Evolutionary conservation across 1,284 basidiomycete genomes (phyloP), one percentile per base, ranked within the genome.

Genomic region (Exobasidium rhododendri): DNA sequence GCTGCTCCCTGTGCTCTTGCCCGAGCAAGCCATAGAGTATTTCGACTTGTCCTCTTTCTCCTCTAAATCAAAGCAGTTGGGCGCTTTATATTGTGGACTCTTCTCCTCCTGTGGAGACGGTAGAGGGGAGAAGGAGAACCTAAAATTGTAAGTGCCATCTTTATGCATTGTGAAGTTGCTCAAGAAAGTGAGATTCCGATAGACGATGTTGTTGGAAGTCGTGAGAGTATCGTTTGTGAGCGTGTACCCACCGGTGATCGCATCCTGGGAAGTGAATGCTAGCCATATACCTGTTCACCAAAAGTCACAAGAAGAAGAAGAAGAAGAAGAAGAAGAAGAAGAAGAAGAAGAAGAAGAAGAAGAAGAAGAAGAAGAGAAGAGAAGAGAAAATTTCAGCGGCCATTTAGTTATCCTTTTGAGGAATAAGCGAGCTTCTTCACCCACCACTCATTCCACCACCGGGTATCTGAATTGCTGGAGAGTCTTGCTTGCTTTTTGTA

Each of bases 231-330:
- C 20, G 14, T 20, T 26, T 17, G n/a, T 26, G n/a, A 55, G 30
- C 4, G 28, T 40, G 35, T 55, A 55, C 2, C 52, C 52, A 4
- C 52, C 52, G 14, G 52, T 44, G 4, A 55, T 30, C 22, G 52
- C 52, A 20, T 55, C 20, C 28, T 35, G 40, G 28, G 52, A 55
- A 55, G 52, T 55, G 29, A 55, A 55, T 20, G 52, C 52, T 17
- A 55, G 52, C 52, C 52, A 55, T 29, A 55, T 44, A 11, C 52
- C 52, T 50, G 24, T 24, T 45, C 24, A 3, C 3, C 3, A 10
- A 4, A 10, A 45, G 44, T 45, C 3, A 22, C 24, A 45, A 11
- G 44, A 45, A 45, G 44, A 45, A 3, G 44, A 11, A 43, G 44
- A 45, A 10, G 44, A 45, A 10, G 44, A 4, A 45, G 44, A 45